Evolutionary conservation across 257 asterid genomes (phyloP).

Genomic region (Primulina eburnea): DNA sequence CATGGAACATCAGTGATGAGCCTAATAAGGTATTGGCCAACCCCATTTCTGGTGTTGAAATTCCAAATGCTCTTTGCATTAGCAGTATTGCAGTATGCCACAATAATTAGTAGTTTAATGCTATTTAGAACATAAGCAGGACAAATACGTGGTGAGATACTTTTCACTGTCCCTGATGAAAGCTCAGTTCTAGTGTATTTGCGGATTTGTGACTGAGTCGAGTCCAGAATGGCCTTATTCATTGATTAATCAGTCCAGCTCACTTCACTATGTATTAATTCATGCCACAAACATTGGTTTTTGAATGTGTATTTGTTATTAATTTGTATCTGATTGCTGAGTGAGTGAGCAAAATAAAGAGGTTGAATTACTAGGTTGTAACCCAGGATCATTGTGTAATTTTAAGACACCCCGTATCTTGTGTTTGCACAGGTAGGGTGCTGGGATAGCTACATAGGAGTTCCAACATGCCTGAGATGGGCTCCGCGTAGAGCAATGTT

Average conservation of each 20-base stretch:
- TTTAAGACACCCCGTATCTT: not conserved
- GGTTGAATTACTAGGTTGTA: not conserved
- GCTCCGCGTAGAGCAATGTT: conserved; percentile 88
- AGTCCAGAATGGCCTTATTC: too few species aligned
- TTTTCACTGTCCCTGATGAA: not conserved
- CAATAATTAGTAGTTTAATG: not conserved
- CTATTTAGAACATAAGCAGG: not conserved
- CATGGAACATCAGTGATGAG: conserved; percentile 68
- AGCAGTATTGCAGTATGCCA: not conserved
- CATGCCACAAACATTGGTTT: not conserved
- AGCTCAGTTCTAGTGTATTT: not conserved
- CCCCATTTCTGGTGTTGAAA: not conserved
- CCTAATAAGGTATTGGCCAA: conserved; percentile 52
- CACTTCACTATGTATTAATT: too few species aligned
- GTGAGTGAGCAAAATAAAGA: not conserved
- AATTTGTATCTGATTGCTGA: too few species aligned
- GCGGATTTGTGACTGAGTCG: not conserved
- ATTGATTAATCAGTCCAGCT: too few species aligned
- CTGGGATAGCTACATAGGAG: conserved; percentile 82
- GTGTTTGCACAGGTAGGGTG: conserved; percentile 47
- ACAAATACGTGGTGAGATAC: not conserved
- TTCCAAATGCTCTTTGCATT: not conserved
- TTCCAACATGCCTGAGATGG: conserved; percentile 78
- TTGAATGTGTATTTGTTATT: not conserved
- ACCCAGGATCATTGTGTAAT: not conserved